phyloP scores from a whole-genome alignment of 1,284 basidiomycete species.

The Tilletiaria anomala region DNA sequence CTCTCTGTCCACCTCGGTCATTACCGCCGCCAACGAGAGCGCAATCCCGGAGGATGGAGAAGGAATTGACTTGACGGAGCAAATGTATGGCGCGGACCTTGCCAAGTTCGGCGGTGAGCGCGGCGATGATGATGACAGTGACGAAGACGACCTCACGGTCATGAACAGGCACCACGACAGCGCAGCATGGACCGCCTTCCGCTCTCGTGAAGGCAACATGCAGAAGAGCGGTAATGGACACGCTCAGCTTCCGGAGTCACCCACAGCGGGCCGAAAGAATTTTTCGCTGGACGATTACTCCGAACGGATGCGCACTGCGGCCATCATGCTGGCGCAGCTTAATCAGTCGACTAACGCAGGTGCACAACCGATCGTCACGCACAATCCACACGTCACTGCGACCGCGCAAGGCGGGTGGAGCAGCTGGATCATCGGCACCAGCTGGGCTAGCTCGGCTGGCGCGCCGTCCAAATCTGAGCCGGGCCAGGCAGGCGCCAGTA shows the following conservation, averaged over 20 bases:
- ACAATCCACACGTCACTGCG: slow-evolving; percentile 9
- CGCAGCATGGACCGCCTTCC: slow-evolving; percentile 25
- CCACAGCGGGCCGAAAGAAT: too few species aligned
- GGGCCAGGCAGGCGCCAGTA: too few species aligned
- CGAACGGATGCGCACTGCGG: slow-evolving; percentile 91
- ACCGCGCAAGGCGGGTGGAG: too few species aligned
- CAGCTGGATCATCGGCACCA: too few species aligned
- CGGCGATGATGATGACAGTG: slow-evolving; percentile 7
- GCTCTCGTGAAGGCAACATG: neutral
- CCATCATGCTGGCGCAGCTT: slow-evolving; percentile 93
- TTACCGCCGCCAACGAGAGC: too few species aligned
- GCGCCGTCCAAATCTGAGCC: too few species aligned
- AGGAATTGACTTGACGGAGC: slow-evolving; percentile 36
- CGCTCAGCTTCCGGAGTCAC: neutral
- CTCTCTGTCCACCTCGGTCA: too few species aligned
- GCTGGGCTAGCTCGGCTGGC: too few species aligned
- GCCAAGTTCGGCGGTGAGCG: slow-evolving; percentile 27
- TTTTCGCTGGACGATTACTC: slow-evolving; percentile 85
- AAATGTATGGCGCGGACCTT: slow-evolving; percentile 32
- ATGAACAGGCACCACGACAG: slow-evolving; percentile 29
- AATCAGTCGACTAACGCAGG: slow-evolving; percentile 44
- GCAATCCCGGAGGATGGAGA: too few species aligned
- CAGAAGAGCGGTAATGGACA: too few species aligned
- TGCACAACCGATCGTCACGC: slow-evolving; percentile 18
- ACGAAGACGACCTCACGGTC: slow-evolving; percentile 18